Evolutionary conservation across 2,329 filamentous ascomycete species (phyloP).

Genomic region (Didymellaceae sp.): DNA sequence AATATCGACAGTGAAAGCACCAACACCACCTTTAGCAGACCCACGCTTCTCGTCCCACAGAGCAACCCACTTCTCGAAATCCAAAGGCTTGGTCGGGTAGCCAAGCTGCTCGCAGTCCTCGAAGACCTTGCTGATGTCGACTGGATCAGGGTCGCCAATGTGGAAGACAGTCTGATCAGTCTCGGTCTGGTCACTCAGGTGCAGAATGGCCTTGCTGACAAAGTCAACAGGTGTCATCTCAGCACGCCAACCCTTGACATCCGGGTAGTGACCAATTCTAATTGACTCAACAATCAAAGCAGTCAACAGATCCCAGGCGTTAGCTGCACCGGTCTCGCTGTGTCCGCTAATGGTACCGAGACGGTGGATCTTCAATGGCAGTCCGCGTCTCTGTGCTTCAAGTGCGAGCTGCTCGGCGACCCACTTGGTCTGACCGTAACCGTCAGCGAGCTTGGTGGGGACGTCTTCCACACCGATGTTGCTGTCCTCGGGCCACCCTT

Average conservation of each 20-base stretch:
- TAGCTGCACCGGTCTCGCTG: conserved; percentile 75
- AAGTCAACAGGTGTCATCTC: conserved; percentile 89
- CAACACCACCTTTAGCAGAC: conserved; percentile 68
- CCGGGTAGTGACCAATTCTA: conserved; percentile 71
- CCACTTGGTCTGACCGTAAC: conserved; percentile 83
- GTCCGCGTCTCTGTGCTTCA: conserved; percentile 70
- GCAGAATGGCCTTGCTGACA: conserved; percentile 75
- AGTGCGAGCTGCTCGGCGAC: conserved; percentile 77
- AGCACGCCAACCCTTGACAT: conserved; percentile 76
- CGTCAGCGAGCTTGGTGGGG: conserved; percentile 71
- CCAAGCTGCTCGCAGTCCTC: conserved; percentile 69
- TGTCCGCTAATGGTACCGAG: conserved; percentile 81
- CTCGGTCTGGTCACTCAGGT: conserved; percentile 69
- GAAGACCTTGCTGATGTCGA: conserved; percentile 71
- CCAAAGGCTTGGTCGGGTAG: conserved; percentile 70
- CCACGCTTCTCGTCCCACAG: conserved; percentile 76
- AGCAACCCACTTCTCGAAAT: conserved; percentile 76
- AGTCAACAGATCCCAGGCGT: conserved; percentile 78
- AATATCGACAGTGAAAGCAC: conserved; percentile 78
- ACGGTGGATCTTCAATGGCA: conserved; percentile 74
- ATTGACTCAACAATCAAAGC: conserved; percentile 79
- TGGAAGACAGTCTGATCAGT: conserved; percentile 73
- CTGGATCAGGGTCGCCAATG: conserved; percentile 73
- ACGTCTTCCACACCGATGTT: conserved; percentile 73
- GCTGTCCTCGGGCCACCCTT: conserved; percentile 74